Evolutionary conservation across 768 basidiomycete species (phyloP).

Genomic region (Tephrocybe sp.): DNA sequence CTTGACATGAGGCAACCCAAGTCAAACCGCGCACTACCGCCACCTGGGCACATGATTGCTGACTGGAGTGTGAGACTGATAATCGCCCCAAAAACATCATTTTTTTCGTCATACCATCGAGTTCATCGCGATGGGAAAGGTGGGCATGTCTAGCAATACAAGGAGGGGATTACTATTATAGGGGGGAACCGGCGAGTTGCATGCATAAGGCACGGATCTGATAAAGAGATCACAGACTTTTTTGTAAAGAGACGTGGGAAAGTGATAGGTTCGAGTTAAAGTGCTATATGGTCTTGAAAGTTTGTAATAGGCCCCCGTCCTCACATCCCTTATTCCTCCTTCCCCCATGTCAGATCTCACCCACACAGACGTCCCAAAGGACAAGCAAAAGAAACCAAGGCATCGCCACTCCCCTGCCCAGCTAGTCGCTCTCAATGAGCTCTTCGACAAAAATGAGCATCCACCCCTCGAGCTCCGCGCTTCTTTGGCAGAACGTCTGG

Average conservation of each 20-base stretch:
- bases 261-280: conserved; percentile 19
- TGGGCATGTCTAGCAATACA: not conserved
- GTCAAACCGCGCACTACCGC: conserved; percentile 6
- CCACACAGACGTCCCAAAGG: conserved; percentile 26
- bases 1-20: conserved; percentile 1
- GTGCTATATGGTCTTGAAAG: conserved; percentile 20
- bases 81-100: not conserved
- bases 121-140: not conserved
- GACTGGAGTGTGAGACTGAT: conserved; percentile 15
- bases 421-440: conserved; percentile 72
- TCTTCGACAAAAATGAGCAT: conserved; percentile 75
- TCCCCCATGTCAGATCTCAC: conserved; percentile 26
- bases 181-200: no score
- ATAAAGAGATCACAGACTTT: conserved; percentile 19
- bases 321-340: conserved; percentile 18
- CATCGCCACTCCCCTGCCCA: conserved; percentile 74
- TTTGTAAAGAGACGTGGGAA: conserved; percentile 26
- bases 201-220: conserved; percentile 13
- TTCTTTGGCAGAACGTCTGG: conserved; percentile 65
- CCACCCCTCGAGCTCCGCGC: conserved; percentile 68
- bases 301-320: conserved; percentile 23
- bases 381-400: conserved; percentile 70
- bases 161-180: no score
- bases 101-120: conserved; percentile 8
- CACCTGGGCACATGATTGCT: conserved; percentile 16